phyloP scores from a whole-genome alignment of 805 yeast species.

The Lachancea sp. region DNA sequence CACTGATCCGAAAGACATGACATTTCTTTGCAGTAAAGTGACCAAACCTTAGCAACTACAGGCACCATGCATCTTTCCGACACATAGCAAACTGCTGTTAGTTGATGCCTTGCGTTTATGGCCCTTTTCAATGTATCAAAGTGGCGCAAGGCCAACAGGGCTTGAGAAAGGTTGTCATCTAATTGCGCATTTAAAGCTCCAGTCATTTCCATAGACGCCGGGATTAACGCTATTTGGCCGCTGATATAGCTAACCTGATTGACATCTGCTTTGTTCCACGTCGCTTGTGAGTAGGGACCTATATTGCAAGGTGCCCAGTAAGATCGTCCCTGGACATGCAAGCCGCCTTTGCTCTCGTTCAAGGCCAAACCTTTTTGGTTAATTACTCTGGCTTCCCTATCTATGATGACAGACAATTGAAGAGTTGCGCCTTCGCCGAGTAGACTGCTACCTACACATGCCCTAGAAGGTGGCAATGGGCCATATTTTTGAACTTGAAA shows the following conservation, averaged over 20 bases:
- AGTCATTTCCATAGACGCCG: slow-evolving; percentile 55
- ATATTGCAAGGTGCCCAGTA: slow-evolving; percentile 99
- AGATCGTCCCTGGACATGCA: slow-evolving; percentile 88
- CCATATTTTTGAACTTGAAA: slow-evolving; percentile 38
- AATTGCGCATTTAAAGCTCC: not conserved
- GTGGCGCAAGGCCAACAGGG: slow-evolving; percentile 66
- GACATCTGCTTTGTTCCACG: slow-evolving; percentile 38
- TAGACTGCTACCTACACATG: slow-evolving; percentile 64
- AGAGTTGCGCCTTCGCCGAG: slow-evolving; percentile 23
- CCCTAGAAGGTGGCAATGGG: slow-evolving; percentile 81
- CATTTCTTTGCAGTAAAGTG: slow-evolving; percentile 33
- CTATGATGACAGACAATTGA: slow-evolving; percentile 56
- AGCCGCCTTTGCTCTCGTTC: slow-evolving; percentile 47
- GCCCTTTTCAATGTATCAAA: slow-evolving; percentile 55
- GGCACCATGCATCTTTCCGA: slow-evolving; percentile 32
- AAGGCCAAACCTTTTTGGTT: slow-evolving; percentile 3
- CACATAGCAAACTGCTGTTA: slow-evolving; percentile 51
- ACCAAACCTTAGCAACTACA: slow-evolving; percentile 40
- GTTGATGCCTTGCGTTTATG: slow-evolving; percentile 40
- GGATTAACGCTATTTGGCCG: slow-evolving; percentile 87
- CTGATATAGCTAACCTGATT: slow-evolving; percentile 57
- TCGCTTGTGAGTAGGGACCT: slow-evolving; percentile 93
- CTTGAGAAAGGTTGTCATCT: slow-evolving; percentile 27
- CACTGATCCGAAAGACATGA: not conserved
- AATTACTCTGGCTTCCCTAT: slow-evolving; percentile 19